Percentiles rank a stretch among this genome's conserved stretches.
These are phyloP conservation scores for Hyparrhenia diplandra DNA, from an alignment of 176 grass and related monocot species.

Conservation along the genomic window DNA sequence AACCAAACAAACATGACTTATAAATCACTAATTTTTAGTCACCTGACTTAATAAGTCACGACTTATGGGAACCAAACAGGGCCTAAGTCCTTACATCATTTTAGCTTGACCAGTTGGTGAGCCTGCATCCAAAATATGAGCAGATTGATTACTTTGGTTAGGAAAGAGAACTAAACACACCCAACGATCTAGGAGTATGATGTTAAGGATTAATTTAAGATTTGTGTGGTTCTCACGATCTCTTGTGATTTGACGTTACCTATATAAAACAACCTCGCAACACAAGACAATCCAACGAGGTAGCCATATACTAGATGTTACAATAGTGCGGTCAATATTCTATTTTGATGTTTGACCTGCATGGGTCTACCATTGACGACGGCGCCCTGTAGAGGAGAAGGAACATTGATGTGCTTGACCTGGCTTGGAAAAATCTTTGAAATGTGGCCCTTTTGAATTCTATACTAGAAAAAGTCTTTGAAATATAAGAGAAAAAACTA, in stretches of 20 bases:
- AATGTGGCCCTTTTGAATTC: neutral
- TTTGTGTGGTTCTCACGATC: neutral
- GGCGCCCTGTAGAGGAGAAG: neutral
- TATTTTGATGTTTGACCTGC: neutral
- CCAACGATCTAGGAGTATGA: no score
- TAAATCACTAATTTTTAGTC: no score
- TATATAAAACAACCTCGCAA: neutral
- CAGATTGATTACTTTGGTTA: no score
- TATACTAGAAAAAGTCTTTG: neutral
- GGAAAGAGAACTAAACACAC: no score
- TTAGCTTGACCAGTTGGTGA: no score
- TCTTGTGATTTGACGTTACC: neutral
- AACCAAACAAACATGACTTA: no score
- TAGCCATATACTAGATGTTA: neutral
- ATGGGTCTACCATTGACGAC: neutral
- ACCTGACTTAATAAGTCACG: no score
- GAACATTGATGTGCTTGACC: conserved; percentile 8
- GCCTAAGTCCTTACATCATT: no score
- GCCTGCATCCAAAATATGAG: no score
- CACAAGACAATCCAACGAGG: neutral
- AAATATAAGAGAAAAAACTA: neutral
- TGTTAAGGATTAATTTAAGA: neutral
- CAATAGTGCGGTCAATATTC: conserved; percentile 3
- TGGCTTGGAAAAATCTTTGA: conserved; percentile 18
- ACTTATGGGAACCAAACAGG: no score